These are phyloP conservation scores for Cubamyces lactineus DNA, from an alignment of 768 basidiomycete genomes.

Conservation along the genomic window DNA sequence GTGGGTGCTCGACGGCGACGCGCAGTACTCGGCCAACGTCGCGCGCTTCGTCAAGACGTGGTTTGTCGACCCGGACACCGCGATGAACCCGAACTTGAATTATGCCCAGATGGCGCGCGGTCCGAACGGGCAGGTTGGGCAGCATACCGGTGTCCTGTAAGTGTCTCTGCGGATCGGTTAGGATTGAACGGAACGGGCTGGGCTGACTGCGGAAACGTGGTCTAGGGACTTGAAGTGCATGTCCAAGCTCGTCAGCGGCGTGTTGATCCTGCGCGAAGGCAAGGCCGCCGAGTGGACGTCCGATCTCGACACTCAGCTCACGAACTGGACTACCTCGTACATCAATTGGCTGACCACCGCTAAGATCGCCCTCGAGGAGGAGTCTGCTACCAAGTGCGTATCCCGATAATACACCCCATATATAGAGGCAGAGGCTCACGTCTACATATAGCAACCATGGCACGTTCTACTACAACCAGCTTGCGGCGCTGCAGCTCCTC, in stretches of 20 bases:
- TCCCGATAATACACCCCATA: neutral
- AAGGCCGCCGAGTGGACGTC: conserved; percentile 56
- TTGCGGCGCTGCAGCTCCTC: conserved; percentile 58
- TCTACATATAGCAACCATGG: conserved; percentile 59
- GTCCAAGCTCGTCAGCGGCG: conserved; percentile 55
- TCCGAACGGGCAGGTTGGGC: conserved; percentile 36
- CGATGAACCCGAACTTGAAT: conserved; percentile 68
- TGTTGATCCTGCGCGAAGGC: conserved; percentile 55
- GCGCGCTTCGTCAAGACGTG: conserved; percentile 55
- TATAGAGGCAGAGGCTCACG: neutral
- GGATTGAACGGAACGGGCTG: no score
- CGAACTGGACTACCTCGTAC: conserved; percentile 55
- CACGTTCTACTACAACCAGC: conserved; percentile 64
- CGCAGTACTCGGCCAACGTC: conserved; percentile 46
- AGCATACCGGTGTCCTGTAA: conserved; percentile 59
- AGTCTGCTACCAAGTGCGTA: conserved; percentile 51
- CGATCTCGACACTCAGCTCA: conserved; percentile 52
- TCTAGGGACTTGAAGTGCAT: conserved; percentile 56
- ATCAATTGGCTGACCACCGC: conserved; percentile 58
- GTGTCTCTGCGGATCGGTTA: conserved; percentile 19
- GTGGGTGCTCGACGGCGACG: conserved; percentile 48
- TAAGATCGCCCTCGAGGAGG: conserved; percentile 50
- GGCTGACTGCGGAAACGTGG: neutral
- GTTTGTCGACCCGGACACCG: conserved; percentile 60
- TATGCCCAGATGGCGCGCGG: conserved; percentile 39